Evolutionary conservation across 2,329 filamentous ascomycete genomes (phyloP).

Genomic region (Cladorrhinum sp.): DNA sequence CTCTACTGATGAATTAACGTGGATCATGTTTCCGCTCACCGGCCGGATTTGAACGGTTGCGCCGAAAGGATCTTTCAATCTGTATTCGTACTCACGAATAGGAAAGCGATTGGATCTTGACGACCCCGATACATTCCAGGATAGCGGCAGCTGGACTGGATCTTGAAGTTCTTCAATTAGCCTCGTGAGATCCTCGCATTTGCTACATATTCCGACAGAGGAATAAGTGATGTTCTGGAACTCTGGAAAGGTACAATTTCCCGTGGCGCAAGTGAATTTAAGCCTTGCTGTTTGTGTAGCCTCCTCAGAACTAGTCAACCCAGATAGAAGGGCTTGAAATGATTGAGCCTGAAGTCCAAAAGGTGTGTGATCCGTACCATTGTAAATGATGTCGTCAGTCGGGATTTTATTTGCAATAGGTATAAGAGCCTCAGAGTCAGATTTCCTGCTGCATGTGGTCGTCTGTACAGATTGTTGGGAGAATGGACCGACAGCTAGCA

Average conservation of each 20-base stretch:
- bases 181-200: constrained; percentile 6
- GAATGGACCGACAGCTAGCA: constrained; percentile 8
- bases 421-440: not conserved
- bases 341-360: not conserved
- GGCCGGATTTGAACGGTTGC: too few relatives aligned
- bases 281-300: not conserved
- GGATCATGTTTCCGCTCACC: too few relatives aligned
- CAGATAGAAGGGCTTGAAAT: not conserved
- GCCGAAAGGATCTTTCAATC: too few relatives aligned
- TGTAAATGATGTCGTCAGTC: not conserved
- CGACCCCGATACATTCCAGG: too few relatives aligned
- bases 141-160: too few relatives aligned
- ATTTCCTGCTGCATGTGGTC: not conserved
- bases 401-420: constrained; percentile 4
- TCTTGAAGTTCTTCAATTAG: not conserved
- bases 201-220: constrained; percentile 8
- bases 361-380: not conserved
- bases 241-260: constrained; percentile 12
- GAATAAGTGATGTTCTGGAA: constrained; percentile 8
- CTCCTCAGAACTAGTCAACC: not conserved
- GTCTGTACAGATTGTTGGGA: constrained; percentile 9
- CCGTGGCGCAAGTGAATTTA: not conserved
- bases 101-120: too few relatives aligned
- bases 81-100: too few relatives aligned
- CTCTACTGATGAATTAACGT: not conserved